A percentile compares a stretch with the other conserved stretches of the same genome.
These are phyloP conservation scores for Crithidia mellificae DNA, from an alignment of 208 protist genomes.

Conservation along the genomic window DNA sequence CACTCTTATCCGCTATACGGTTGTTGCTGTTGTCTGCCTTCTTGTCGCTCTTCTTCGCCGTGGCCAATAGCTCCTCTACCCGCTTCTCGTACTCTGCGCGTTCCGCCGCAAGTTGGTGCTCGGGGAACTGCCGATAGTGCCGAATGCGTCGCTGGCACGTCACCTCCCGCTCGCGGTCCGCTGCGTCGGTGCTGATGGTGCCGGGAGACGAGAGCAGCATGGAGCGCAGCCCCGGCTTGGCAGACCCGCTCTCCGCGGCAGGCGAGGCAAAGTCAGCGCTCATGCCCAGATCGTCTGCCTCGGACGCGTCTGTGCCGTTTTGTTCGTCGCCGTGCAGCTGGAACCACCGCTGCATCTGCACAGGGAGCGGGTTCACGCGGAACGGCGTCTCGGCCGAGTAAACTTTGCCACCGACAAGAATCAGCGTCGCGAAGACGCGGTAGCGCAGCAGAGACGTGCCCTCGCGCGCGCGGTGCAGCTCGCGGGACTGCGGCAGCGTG, in stretches of 20 bases:
- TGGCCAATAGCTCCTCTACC: no score
- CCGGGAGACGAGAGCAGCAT: slow-evolving; percentile 18
- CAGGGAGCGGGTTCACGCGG: slow-evolving; percentile 44
- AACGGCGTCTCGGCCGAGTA: slow-evolving; percentile 31
- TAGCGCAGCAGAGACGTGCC: slow-evolving; percentile 46
- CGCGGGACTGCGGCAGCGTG: slow-evolving; percentile 47
- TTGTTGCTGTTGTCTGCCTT: not conserved
- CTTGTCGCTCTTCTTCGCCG: not conserved
- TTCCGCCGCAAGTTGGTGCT: slow-evolving; percentile 20
- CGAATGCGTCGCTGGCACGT: slow-evolving; percentile 15
- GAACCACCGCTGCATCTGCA: slow-evolving; percentile 62
- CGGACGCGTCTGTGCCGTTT: slow-evolving; percentile 1
- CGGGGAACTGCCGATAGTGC: slow-evolving; percentile 26
- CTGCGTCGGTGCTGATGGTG: slow-evolving; percentile 5
- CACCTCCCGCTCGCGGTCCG: slow-evolving; percentile 6
- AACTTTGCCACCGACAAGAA: slow-evolving; percentile 29
- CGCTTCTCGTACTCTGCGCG: slow-evolving; percentile 18
- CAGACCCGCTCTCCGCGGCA: not conserved
- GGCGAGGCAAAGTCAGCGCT: not conserved
- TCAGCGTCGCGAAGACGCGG: slow-evolving; percentile 40
- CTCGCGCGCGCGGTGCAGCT: slow-evolving; percentile 27
- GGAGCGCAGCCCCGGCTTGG: slow-evolving; percentile 5
- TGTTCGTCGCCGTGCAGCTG: slow-evolving; percentile 46
- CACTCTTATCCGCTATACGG: no score
- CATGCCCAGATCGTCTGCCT: not conserved